Base-by-base conservation (phyloP, 2,329 filamentous ascomycete genomes). In the Cladophialophora exuberans region DNA sequence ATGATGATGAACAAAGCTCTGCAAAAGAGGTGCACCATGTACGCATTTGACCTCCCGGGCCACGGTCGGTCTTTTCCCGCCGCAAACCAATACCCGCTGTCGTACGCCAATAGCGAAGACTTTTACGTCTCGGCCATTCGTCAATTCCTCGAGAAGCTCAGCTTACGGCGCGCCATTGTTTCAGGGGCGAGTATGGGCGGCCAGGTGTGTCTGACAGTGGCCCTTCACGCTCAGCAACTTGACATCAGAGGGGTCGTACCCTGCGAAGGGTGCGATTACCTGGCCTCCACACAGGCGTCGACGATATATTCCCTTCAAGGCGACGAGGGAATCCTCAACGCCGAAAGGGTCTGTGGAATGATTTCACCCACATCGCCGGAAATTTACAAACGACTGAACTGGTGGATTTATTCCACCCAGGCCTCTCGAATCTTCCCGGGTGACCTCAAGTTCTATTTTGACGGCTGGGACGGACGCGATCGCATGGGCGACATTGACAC, bases 381-480 rank as follows among this genome's bases (percentile, higher is more conserved):
- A 5, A 69, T 66, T 6, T 76, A 77, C 61, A 76, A 76, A 41
- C 71, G 77, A 46, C 70, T 79, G 30, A 72, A 79, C 59, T 80
- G 77, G 77, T 77, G 79, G 58, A 52, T 74, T 3, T 79, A 79
- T 62, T 75, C 71, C 6, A 69, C 72, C 0, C 77, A 79, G 65
- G 76, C 77, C 1, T 78, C 78, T 47, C 75, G 74, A 1, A 75
- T 79, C 39, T 79, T 79, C 67, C 76, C 78, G 59, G 76, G 76
- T 17, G 76, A 79, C 53, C 66, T 79, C 9, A 74, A 78, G 62
- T 79, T 79, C 64, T 79, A 77, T 68, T 79, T 79, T 46, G 73
- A 74, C 39, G 76, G 76, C 31, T 79, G 72, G 69, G 77, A 79
- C 59, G 76, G 74, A 9, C 72, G 77, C 23, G 65, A 69, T 4